Base-by-base conservation (phyloP, 495 filamentous ascomycete genomes). In the Penicillium manginii region DNA sequence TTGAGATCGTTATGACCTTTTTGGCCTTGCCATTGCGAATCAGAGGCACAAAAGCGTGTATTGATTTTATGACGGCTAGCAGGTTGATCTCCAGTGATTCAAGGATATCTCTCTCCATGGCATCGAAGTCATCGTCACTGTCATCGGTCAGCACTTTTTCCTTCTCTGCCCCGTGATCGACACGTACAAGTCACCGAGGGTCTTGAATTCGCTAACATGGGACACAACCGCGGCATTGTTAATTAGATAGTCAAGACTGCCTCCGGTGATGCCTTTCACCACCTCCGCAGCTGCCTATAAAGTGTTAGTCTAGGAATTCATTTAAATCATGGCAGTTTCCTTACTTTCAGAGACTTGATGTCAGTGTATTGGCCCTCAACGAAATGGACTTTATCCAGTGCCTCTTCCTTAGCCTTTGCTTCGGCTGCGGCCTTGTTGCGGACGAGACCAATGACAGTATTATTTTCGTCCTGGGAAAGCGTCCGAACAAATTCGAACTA, bases 1-100 rank as follows among this genome's bases (percentile, higher is more conserved):
- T 76, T 10, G 81, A 80, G 26, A 87, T 78, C 23, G 76, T 52
- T 52, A 87, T 74, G 51, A 85, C 74, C 57, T 88, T 88, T 65
- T 85, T 86, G 23, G 23, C 60, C 11, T 66, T 61, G 26, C 82
- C 81, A n/a, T 73, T 70, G 3, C 68, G 64, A 58, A 86, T 72
- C 0, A 86, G 72, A 5, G 84, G 81, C 3, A 83, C 31, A 67
- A 83, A 86, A n/a, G 73, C 23, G 23, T 26, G 23, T 52, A 64
- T 82, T 81, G 63, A 80, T 26, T 26, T 26, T 3, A 26, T 26
- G 4, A 26, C 23, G 23, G 23, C 23, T 26, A 26, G 77, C 2
- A 82, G 67, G 55, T 86, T 74, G 64, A 85, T 68, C 33, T 46
- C 56, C 21, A 76, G 73, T 32, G 82, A 53, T 12, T 68, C 67